Evolutionary conservation across 106 monocot species (phyloP).

Genomic region (Vanilla planifolia): DNA sequence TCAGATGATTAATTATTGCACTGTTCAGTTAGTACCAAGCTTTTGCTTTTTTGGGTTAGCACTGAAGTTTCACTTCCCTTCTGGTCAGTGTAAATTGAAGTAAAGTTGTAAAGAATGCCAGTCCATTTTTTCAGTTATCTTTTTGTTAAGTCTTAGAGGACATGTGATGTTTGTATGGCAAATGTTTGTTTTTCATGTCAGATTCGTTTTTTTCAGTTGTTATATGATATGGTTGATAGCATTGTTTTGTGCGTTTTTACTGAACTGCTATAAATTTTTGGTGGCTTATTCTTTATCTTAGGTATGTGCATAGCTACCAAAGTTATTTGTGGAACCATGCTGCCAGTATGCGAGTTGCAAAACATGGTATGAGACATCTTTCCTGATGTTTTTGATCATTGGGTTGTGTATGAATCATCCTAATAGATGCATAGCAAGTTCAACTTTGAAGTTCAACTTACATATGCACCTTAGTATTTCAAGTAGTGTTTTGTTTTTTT

Average conservation of each 20-base stretch:
- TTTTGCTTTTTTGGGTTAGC: no score
- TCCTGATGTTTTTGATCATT: neutral
- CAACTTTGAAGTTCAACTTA: neutral
- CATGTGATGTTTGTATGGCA: neutral
- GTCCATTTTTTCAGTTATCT: neutral
- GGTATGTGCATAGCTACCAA: slow-evolving; percentile 99
- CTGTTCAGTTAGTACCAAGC: neutral
- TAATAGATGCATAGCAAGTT: neutral
- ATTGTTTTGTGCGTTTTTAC: neutral
- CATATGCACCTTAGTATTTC: no score
- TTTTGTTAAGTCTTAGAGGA: neutral
- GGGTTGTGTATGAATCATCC: neutral
- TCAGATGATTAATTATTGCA: neutral
- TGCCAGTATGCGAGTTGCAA: slow-evolving; percentile 77
- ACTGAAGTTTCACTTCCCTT: neutral
- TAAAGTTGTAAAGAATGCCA: neutral
- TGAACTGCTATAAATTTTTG: neutral
- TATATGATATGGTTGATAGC: neutral
- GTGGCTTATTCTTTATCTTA: slow-evolving; percentile 16
- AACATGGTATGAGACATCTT: slow-evolving; percentile 50
- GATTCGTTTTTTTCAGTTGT: no score
- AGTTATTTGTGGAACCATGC: slow-evolving; percentile 99
- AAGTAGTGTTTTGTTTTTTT: neutral
- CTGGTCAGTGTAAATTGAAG: neutral
- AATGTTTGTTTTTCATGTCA: neutral